Conservation (phyloP, 75 land plant genomes). For the Pinus albicaulis region DNA sequence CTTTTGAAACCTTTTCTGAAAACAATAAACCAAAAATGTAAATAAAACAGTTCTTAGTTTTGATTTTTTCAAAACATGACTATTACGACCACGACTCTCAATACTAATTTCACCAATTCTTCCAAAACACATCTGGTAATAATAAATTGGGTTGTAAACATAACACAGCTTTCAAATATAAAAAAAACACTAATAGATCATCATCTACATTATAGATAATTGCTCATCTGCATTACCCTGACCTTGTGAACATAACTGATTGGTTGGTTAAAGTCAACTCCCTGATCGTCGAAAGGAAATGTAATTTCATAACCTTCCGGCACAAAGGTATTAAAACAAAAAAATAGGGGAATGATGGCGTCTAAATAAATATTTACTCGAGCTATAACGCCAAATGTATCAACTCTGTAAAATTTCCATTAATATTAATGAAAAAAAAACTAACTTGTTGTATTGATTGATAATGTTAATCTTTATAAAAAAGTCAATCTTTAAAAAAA, state of each 20-base stretch:
- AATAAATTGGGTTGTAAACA: background rate
- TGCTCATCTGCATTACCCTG: conserved; percentile 42
- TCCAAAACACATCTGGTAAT: background rate
- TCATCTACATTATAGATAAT: no score
- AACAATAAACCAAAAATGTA: background rate
- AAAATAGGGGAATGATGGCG: conserved; percentile 69
- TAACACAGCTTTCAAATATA: background rate
- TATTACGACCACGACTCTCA: no score
- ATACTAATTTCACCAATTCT: no score
- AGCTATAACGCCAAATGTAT: no score
- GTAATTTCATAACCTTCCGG: conserved; percentile 91
- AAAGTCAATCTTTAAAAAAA: no score
- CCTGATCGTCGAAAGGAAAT: conserved; percentile 63
- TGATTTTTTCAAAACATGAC: background rate
- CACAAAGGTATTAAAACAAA: conserved; percentile 90
- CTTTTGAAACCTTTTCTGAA: conserved; percentile 71
- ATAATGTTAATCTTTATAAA: no score
- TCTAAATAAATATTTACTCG: conserved; percentile 64
- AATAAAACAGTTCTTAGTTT: no score
- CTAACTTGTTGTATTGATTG: no score
- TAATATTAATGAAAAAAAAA: no score
- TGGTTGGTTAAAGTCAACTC: conserved; percentile 85
- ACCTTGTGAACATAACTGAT: conserved; percentile 89
- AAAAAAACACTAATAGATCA: background rate
- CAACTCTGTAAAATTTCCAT: no score